These are phyloP conservation scores for Alliaria petiolata DNA, from an alignment of 345 rosid species.

Conservation along the genomic window DNA sequence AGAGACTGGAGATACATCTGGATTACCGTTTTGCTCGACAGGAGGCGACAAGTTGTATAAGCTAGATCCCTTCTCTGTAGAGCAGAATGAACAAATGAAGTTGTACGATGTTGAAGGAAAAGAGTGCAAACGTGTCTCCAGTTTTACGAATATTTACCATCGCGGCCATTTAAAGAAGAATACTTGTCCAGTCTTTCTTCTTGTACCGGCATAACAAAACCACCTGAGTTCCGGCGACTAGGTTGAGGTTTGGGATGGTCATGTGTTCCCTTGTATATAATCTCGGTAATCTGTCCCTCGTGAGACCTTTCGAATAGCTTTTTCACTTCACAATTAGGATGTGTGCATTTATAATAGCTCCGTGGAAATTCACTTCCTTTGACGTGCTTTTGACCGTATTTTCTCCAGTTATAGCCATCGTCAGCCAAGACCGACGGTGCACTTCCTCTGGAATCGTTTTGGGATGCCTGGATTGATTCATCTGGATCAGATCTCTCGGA, in stretches of 20 bases:
- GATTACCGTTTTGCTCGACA: slow-evolving; percentile 45
- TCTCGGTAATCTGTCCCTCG: slow-evolving; percentile 86
- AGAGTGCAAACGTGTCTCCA: neutral
- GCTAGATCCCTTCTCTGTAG: slow-evolving; percentile 49
- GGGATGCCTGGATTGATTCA: slow-evolving; percentile 44
- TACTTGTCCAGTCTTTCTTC: slow-evolving; percentile 64
- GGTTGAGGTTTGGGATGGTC: slow-evolving; percentile 96
- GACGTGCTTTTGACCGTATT: slow-evolving; percentile 97
- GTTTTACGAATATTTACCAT: slow-evolving; percentile 46
- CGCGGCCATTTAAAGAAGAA: slow-evolving; percentile 43
- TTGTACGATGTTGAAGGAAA: neutral
- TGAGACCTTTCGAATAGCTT: slow-evolving; percentile 87
- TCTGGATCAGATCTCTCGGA: slow-evolving; percentile 58
- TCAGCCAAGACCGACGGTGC: slow-evolving; percentile 46
- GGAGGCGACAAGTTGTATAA: slow-evolving; percentile 43
- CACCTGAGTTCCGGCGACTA: slow-evolving; percentile 60
- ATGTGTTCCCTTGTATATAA: slow-evolving; percentile 88
- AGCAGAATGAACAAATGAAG: slow-evolving; percentile 4
- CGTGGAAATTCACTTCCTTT: slow-evolving; percentile 96
- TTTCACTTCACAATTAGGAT: slow-evolving; percentile 94
- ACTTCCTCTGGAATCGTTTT: slow-evolving; percentile 56
- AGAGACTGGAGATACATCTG: slow-evolving; percentile 54
- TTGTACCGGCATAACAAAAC: slow-evolving; percentile 51
- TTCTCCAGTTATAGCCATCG: slow-evolving; percentile 98
- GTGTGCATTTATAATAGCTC: slow-evolving; percentile 96